Conservation (phyloP, 345 rosid species). For the Eucalyptus polybractea region DNA sequence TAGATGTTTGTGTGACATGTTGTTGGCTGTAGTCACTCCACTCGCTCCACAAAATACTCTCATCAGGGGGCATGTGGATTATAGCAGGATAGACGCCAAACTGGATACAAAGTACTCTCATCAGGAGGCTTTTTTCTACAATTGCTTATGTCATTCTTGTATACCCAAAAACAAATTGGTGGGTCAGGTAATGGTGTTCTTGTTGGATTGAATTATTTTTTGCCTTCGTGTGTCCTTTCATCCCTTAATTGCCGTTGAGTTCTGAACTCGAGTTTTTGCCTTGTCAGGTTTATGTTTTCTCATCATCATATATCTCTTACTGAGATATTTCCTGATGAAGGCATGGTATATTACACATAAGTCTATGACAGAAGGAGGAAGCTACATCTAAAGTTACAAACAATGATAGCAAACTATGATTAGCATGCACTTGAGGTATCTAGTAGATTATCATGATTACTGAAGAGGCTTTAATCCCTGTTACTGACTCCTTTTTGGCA, state of each 20-base stretch:
- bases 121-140: background rate
- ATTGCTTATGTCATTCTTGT: background rate
- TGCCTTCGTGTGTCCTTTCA: background rate
- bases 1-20: background rate
- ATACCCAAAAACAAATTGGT: background rate
- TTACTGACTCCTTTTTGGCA: background rate
- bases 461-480: background rate
- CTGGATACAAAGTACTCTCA: background rate
- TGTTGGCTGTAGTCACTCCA: background rate
- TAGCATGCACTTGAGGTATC: background rate
- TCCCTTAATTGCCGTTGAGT: background rate
- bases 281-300: background rate
- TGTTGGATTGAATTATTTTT: background rate
- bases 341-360: background rate
- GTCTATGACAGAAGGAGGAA: background rate
- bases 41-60: background rate
- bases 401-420: background rate
- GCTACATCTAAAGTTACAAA: background rate
- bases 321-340: background rate
- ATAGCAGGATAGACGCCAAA: background rate
- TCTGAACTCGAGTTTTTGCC: background rate
- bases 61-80: background rate
- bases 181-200: background rate
- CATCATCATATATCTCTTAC: background rate
- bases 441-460: background rate